Conservation (phyloP, 257 asterid species). For the Asclepias syriaca region DNA sequence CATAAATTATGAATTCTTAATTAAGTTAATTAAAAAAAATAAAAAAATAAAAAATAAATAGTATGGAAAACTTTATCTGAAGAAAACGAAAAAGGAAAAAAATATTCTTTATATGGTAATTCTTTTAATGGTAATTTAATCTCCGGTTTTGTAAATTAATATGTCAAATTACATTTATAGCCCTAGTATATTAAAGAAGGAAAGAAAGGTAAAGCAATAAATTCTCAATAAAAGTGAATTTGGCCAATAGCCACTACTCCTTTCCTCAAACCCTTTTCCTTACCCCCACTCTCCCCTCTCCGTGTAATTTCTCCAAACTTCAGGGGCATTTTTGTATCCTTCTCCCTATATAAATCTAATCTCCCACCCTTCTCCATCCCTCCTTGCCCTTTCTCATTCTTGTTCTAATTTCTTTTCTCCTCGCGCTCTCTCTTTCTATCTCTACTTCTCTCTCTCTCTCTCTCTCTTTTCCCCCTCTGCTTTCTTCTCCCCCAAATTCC, state of each 20-base stretch:
- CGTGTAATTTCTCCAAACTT: slow-evolving; percentile 10
- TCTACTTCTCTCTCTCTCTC: not conserved
- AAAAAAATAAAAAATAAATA: not conserved
- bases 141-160: not conserved
- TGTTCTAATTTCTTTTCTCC: not conserved
- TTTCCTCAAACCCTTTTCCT: not conserved
- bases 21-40: not conserved
- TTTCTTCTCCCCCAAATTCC: not conserved
- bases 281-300: slow-evolving; percentile 1
- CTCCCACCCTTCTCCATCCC: not conserved
- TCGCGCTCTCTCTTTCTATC: not conserved
- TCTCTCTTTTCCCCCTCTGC: not conserved
- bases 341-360: slow-evolving; percentile 17
- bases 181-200: no score
- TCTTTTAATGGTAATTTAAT: not conserved
- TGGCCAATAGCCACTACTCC: not conserved
- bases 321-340: slow-evolving; percentile 6
- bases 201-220: not conserved
- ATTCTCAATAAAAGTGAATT: not conserved
- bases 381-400: not conserved
- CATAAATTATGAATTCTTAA: no score
- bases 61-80: not conserved
- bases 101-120: not conserved
- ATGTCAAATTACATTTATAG: not conserved
- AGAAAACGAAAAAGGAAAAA: not conserved